These are phyloP conservation scores for Podaxis sp. DNA, from an alignment of 768 basidiomycete genomes.

Conservation along the genomic window DNA sequence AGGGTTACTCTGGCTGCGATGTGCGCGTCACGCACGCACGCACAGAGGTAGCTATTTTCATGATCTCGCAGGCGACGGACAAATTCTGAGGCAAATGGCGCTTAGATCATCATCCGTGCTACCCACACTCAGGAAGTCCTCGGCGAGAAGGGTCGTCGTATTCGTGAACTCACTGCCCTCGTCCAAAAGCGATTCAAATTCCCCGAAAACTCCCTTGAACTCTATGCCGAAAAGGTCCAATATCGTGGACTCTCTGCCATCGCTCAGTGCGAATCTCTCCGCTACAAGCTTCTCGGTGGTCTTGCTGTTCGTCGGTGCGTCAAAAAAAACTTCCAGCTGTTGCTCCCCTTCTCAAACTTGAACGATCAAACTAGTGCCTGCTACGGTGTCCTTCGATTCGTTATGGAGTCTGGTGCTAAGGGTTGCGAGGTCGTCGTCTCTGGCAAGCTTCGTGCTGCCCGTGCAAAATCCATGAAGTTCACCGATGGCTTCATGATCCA, in stretches of 20 bases:
- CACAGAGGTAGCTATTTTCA: conserved; percentile 68
- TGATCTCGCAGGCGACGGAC: neutral
- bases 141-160: conserved; percentile 99
- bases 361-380: conserved; percentile 42
- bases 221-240: conserved; percentile 99
- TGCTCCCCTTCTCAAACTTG: neutral
- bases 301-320: conserved; percentile 96
- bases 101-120: conserved; percentile 97
- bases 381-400: conserved; percentile 99
- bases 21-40: conserved; percentile 99
- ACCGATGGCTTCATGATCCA: conserved; percentile 99
- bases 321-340: neutral
- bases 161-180: conserved; percentile 96
- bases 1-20: conserved; percentile 99
- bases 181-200: conserved; percentile 99
- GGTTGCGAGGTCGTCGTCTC: conserved; percentile 99
- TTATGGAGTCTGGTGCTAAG: conserved; percentile 99
- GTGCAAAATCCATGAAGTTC: conserved; percentile 99
- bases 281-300: conserved; percentile 99
- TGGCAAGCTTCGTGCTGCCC: conserved; percentile 98
- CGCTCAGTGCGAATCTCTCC: conserved; percentile 96
- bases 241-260: conserved; percentile 97
- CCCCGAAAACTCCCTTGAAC: conserved; percentile 97
- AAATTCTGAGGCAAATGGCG: conserved; percentile 4
- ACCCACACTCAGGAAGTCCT: conserved; percentile 99